Conservation (phyloP, 306 rosid species). For the Arachis hypogaea region DNA sequence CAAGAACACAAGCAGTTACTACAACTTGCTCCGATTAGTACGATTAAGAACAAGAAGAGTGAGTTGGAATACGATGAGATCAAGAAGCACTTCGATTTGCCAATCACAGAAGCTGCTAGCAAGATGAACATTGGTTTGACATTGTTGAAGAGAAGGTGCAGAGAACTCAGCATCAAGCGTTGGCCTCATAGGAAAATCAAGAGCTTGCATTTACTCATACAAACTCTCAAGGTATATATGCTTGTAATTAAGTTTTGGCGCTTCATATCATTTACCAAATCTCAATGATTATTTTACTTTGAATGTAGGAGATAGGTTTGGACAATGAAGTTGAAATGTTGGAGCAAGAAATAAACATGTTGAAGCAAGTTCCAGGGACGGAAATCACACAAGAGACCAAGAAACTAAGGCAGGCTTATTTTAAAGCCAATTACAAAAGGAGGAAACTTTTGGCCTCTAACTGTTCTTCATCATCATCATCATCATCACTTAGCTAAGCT, state of each 20-base stretch:
- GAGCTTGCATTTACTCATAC: conserved; percentile 70
- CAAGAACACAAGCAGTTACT: not conserved
- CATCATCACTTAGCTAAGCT: not conserved
- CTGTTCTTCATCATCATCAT: not conserved
- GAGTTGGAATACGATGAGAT: conserved; percentile 37
- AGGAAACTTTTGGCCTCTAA: conserved; percentile 37
- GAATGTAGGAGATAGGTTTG: conserved; percentile 69
- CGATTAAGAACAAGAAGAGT: conserved; percentile 8
- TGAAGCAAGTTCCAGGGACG: conserved; percentile 60
- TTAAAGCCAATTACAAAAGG: conserved; percentile 73
- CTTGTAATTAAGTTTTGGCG: no score
- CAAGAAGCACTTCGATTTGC: conserved; percentile 60
- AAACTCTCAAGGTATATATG: conserved; percentile 59
- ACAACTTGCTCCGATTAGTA: not conserved
- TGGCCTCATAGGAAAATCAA: conserved; percentile 90
- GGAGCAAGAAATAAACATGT: conserved; percentile 57
- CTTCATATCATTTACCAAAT: no score
- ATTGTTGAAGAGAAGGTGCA: conserved; percentile 72
- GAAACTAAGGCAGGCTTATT: conserved; percentile 77
- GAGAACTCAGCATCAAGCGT: conserved; percentile 71
- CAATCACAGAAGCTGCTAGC: conserved; percentile 70
- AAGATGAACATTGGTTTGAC: conserved; percentile 74
- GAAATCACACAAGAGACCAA: conserved; percentile 57
- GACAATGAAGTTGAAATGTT: conserved; percentile 52
- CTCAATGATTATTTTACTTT: no score